Evolutionary conservation across 2,329 filamentous ascomycete genomes (phyloP), one percentile per base, ranked within the genome.

Genomic region (Leptographium procerum): DNA sequence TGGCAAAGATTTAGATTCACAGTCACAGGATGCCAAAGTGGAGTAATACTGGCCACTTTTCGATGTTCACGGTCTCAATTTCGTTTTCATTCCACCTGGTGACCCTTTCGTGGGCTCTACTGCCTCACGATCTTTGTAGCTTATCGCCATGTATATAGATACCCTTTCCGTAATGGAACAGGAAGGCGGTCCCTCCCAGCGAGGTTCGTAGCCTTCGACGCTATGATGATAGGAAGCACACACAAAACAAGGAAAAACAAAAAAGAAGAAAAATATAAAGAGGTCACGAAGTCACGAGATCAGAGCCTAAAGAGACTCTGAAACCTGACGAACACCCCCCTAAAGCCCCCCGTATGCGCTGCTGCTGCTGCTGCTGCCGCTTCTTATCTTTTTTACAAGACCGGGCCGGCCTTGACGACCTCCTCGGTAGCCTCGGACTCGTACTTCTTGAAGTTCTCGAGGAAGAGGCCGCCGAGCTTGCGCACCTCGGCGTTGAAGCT

Each of bases 381-480:
- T n/a, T n/a, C n/a, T n/a, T n/a, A n/a, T n/a, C n/a, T n/a, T n/a
- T n/a, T n/a, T 10, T 57, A 57, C 29, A 34, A 71, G 59, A 74
- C 65, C 36, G 83, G 83, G 9, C 82, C 83, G 55, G 85, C 84
- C 68, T 81, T 84, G 73, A 89, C 83, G 54, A 91, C 88, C 43
- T 92, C 88, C 66, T 82, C 79, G 34, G 89, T 91, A 29, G 91
- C 90, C 73, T 95, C 84, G 66, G 85, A 85, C 68, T 86, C 80
- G 78, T 95, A 96, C 81, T 96, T 96, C 79, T 90, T 85, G 78
- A 99, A 99, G 83, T 99, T 99, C 77, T 96, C 89, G 69, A 86
- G 84, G 81, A 99, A 99, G 63, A 97, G 83, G 63, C 76, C 78
- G 67, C 86, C 94, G 40, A 99, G 85, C 82, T 96, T 97, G 73